These are phyloP conservation scores for Pistacia vera DNA, from an alignment of 345 rosid species.

Conservation along the genomic window DNA sequence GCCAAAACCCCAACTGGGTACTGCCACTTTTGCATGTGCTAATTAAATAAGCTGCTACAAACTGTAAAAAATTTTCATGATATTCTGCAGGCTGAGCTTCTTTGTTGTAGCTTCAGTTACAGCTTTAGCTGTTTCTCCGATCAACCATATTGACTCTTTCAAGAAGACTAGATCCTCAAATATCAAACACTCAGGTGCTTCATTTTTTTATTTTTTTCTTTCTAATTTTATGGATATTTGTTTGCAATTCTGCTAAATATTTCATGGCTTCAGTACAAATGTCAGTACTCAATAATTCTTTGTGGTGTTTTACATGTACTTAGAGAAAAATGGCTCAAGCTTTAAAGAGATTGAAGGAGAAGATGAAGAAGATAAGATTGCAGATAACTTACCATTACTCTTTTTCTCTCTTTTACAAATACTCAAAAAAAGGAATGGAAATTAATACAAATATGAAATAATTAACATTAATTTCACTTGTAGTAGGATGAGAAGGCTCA, in stretches of 20 bases:
- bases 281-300: not conserved
- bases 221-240: not conserved
- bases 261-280: not conserved
- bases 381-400: not conserved
- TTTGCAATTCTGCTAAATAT: not conserved
- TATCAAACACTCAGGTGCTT: conserved; percentile 18
- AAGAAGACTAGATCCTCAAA: not conserved
- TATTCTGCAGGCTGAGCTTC: conserved; percentile 31
- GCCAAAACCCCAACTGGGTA: too few species aligned
- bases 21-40: not conserved
- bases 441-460: not conserved
- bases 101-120: conserved; percentile 31
- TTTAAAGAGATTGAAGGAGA: conserved; percentile 1
- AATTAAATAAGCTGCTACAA: not conserved
- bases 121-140: conserved; percentile 23
- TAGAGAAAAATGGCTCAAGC: conserved; percentile 20
- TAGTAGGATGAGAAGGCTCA: conserved; percentile 5
- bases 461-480: not conserved
- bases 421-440: not conserved
- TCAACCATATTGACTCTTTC: not conserved
- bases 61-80: conserved; percentile 20
- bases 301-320: not conserved
- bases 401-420: not conserved
- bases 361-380: conserved; percentile 10
- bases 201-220: not conserved